A percentile compares a stretch with the other conserved stretches of the same genome.
These are phyloP conservation scores for Aspergillus ruber DNA, from an alignment of 2,329 filamentous ascomycete species.

Conservation along the genomic window DNA sequence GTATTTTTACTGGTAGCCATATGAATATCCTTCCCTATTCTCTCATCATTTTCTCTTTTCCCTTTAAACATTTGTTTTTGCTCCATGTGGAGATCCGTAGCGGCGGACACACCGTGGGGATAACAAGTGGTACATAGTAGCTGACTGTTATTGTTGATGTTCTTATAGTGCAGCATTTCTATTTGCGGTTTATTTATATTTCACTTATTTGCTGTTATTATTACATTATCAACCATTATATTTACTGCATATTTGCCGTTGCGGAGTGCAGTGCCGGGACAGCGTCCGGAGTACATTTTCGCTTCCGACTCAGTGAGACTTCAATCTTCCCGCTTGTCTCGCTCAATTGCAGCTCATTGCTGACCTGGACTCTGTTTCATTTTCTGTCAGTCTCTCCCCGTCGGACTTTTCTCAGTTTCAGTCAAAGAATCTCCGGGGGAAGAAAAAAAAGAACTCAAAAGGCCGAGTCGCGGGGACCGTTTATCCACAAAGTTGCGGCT, in stretches of 20 bases:
- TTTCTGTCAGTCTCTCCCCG: neutral
- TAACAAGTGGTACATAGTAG: neutral
- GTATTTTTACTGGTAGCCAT: neutral
- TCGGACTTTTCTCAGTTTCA: neutral
- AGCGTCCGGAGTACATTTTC: too few relatives aligned
- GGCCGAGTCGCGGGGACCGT: neutral
- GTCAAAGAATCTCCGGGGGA: neutral
- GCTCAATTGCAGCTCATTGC: neutral
- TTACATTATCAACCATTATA: too few relatives aligned
- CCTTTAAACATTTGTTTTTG: neutral
- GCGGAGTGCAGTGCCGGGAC: too few relatives aligned
- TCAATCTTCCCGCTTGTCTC: neutral
- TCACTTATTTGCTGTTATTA: too few relatives aligned
- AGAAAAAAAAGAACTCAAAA: neutral
- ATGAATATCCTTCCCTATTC: neutral
- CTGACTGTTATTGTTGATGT: too few relatives aligned
- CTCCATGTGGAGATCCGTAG: neutral
- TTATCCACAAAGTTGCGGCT: neutral
- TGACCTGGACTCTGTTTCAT: neutral
- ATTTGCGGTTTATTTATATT: neutral
- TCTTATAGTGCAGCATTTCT: too few relatives aligned
- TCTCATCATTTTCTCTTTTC: neutral
- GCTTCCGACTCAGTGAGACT: too few relatives aligned
- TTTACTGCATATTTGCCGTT: too few relatives aligned
- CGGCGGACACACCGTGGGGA: neutral